Percentiles rank a stretch among this genome's conserved stretches.
Evolutionary conservation across 2,329 filamentous ascomycete genomes (phyloP).

Genomic region (Ophiostoma piceae): DNA sequence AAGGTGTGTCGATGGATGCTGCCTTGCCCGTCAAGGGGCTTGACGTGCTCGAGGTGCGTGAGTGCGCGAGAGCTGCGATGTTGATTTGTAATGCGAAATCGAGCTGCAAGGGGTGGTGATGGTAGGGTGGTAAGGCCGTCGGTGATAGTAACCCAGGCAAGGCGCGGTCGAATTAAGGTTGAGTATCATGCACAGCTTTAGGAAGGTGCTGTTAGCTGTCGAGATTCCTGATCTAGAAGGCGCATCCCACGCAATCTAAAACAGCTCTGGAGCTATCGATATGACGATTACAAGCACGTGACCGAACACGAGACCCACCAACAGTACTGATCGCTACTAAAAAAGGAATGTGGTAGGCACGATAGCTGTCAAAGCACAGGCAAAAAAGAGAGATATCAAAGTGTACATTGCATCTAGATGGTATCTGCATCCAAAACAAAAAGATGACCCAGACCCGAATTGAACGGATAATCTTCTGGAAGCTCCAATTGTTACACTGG

Average conservation of each 20-base stretch:
- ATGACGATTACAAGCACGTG: neutral
- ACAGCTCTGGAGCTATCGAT: conserved; percentile 19
- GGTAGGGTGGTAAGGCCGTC: neutral
- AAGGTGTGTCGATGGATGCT: neutral
- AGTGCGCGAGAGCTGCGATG: neutral
- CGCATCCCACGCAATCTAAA: conserved; percentile 19
- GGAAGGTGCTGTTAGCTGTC: neutral
- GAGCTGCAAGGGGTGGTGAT: neutral
- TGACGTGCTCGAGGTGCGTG: neutral
- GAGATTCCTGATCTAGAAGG: neutral
- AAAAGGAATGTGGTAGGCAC: conserved; percentile 1
- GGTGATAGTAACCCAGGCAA: neutral
- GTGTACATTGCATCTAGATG: no score
- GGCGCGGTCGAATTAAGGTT: neutral
- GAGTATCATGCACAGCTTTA: conserved; percentile 4
- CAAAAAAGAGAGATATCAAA: neutral
- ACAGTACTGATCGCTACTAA: neutral
- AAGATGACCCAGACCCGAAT: conserved; percentile 25
- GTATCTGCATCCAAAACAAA: neutral
- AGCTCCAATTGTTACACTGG: conserved; percentile 22
- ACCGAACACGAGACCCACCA: neutral
- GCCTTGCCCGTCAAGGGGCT: conserved; percentile 6
- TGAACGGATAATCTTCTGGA: conserved; percentile 26
- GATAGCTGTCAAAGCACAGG: neutral
- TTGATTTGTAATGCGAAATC: neutral